Base-by-base conservation (phyloP, 768 basidiomycete genomes). In the Suillus spraguei region DNA sequence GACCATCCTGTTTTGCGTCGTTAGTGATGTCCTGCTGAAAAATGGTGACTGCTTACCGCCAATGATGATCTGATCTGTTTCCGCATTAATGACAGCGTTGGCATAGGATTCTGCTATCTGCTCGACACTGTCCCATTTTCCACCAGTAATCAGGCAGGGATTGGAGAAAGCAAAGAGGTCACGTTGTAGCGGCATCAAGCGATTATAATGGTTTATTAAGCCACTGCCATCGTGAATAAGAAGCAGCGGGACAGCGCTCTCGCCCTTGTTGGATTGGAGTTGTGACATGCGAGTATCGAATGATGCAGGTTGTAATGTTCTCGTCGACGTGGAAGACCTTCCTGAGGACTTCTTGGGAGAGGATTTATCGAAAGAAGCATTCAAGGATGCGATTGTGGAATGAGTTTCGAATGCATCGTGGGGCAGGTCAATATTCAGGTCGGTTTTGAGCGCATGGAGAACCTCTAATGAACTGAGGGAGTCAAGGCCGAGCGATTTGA, bases 141-240 rank as follows among this genome's bases (percentile, higher is more conserved):
- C 72, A 0, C 79, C 77, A 2, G 73, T 71, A 0, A 74, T 67
- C 63, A 91, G 83, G 11, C 74, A 74, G 0, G 87, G 87, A 65
- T 91, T 87, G 41, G 78, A 74, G 50, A 92, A 81, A 0, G 80
- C 87, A 85, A 85, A 91, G 3, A 91, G 79, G 22, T 78, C 69
- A 52, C 90, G 80, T 10, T 78, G 76, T 3, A 91, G 67, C 10
- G 78, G 68, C 8, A 73, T 67, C 7, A 90, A 71, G 11, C 79
- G 80, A 39, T 81, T 72, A 61, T 85, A 85, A 60, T 86, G 83
- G 39, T 76, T 77, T 20, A 82, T 75, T 14, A 89, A 71, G 0
- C 91, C 91, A 65, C 87, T 89, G 6, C 91, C 91, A 65, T 92
- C 91, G 67, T 92, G 90, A 11, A 92, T 78, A 28, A 92, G 80